Evolutionary conservation across 768 basidiomycete species (phyloP).

Genomic region (Russula compacta): DNA sequence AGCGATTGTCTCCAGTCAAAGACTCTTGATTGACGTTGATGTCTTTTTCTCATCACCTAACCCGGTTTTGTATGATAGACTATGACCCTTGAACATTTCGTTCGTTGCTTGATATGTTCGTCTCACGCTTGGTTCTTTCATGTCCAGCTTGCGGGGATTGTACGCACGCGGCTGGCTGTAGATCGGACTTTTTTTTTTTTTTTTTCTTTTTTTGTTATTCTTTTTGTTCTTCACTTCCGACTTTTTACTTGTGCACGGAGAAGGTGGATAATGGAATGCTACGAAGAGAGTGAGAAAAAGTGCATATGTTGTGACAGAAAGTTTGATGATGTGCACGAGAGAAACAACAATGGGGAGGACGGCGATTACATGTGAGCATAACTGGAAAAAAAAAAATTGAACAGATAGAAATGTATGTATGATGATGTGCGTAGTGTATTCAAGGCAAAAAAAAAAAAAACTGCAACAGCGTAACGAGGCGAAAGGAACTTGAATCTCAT

Average conservation of each 20-base stretch:
- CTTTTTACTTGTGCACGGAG: neutral
- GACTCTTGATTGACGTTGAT: constrained; percentile 7
- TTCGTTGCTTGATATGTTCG: neutral
- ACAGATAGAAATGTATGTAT: neutral
- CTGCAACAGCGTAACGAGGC: neutral
- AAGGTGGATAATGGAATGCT: neutral
- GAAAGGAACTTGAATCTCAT: neutral
- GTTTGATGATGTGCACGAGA: neutral
- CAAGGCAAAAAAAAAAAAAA: neutral
- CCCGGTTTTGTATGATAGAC: constrained; percentile 3
- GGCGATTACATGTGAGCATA: constrained; percentile 6
- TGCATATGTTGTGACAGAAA: constrained; percentile 1
- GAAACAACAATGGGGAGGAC: neutral
- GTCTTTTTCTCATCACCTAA: neutral
- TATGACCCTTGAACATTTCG: neutral
- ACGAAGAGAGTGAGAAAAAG: neutral
- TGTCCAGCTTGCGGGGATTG: neutral
- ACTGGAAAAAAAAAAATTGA: neutral
- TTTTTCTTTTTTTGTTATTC: neutral
- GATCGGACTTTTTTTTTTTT: neutral
- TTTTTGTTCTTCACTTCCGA: neutral
- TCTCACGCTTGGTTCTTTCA: neutral
- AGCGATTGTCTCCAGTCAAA: neutral
- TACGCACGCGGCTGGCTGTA: neutral
- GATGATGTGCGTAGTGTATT: constrained; percentile 7